Evolutionary conservation across 768 basidiomycete genomes (phyloP), one percentile per base, ranked within the genome.

Genomic region (Tulasnella sp.): DNA sequence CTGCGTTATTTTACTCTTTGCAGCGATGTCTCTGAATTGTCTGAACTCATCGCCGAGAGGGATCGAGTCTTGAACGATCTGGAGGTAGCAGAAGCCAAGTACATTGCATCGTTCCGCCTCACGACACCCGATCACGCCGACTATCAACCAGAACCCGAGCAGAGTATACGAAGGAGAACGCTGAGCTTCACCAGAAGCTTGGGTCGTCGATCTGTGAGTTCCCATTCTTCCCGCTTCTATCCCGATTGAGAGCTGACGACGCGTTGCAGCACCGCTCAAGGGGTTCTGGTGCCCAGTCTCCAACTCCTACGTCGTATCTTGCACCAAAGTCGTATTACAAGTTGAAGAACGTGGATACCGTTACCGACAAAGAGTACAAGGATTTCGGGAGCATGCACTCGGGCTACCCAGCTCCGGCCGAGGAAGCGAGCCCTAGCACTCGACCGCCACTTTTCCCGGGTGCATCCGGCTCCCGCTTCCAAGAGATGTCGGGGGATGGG

Each of bases 271-370:
- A 56, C 3, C 58, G 62, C 9, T 68, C 62, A 12, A 27, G 62
- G 34, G 89, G 80, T 82, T 83, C 79, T 79, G 77, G 40, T 83
- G 83, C 27, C 74, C n/a, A n/a, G 72, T n/a, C 74, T 77, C 16
- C 87, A 40, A 88, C 92, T 1, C 93, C 93, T 5, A 91, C 91
- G 24, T 92, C 92, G 7, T 95, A 94, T 82, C 90, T 94, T 12
- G 92, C 92, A 6, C 93, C 93, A 9, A 93, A 92, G 8, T 89
- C 91, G 77, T 95, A 92, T 84, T 95, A 95, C 86, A 91, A 92
- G 83, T 88, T 95, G 42, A 88, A 91, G 34, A 86, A 88, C 36
- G 87, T 93, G 4, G 88, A 87, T 75, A 91, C 90, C 12, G 87
- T 94, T 36, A 91, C 86, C 77, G 90, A 89, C 31, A 91, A 91